phyloP scores from a whole-genome alignment of 495 filamentous ascomycete species.

The Echria macrotheca region DNA sequence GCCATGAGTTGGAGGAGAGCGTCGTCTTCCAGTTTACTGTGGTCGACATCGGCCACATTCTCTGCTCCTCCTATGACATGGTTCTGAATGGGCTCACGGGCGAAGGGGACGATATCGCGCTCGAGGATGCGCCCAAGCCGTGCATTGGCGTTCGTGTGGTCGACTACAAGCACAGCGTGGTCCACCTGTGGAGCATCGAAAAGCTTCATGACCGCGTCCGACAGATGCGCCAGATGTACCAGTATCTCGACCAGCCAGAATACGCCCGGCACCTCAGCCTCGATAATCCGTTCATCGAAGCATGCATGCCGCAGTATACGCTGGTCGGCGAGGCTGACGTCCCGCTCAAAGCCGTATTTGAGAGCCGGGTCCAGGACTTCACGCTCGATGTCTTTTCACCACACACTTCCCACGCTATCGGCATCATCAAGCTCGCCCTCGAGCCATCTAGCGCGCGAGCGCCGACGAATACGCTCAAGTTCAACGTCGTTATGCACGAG shows the following conservation, averaged over 20 bases:
- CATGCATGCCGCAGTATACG: conserved; percentile 85
- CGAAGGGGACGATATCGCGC: conserved; percentile 73
- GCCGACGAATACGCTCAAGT: conserved; percentile 88
- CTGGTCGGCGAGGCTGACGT: conserved; percentile 92
- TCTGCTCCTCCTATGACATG: conserved; percentile 92
- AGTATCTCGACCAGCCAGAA: conserved; percentile 91
- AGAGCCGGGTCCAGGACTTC: conserved; percentile 92
- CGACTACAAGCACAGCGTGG: conserved; percentile 80
- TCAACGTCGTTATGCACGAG: conserved; percentile 98
- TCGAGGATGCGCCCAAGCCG: conserved; percentile 80
- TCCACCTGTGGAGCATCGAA: conserved; percentile 91
- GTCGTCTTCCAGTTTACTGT: conserved; percentile 95
- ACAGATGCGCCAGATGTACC: conserved; percentile 92
- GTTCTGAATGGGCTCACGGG: conserved; percentile 89
- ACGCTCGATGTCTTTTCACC: conserved; percentile 82
- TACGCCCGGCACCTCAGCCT: conserved; percentile 78
- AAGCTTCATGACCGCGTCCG: conserved; percentile 84
- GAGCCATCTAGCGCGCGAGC: conserved; percentile 93
- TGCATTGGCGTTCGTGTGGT: conserved; percentile 88
- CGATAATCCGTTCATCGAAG: conserved; percentile 81
- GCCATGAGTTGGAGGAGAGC: conserved; percentile 89
- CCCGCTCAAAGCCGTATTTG: conserved; percentile 87
- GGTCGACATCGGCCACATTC: conserved; percentile 78
- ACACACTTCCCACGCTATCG: conserved; percentile 84
- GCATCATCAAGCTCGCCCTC: conserved; percentile 82